A percentile compares a stretch with the other conserved stretches of the same genome.
Evolutionary conservation across 345 rosid species (phyloP).

Genomic region (Murraya paniculata): DNA sequence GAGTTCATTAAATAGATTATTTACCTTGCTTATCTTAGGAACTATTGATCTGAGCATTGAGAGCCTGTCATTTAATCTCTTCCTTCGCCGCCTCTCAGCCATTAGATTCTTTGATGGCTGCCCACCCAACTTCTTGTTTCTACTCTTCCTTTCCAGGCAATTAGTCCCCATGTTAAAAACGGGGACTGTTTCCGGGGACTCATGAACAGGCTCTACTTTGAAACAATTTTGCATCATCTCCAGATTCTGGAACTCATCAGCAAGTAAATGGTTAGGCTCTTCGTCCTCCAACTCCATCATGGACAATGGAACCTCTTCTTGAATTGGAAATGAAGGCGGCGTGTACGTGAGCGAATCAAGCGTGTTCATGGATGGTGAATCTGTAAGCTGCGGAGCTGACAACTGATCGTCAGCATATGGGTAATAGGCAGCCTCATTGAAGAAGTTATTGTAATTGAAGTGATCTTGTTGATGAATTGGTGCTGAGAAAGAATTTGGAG

Average conservation of each 20-base stretch:
- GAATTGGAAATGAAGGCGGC: constrained; percentile 36
- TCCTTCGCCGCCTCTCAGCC: constrained; percentile 89
- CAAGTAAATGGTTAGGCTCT: constrained; percentile 23
- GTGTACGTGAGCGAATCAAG: constrained; percentile 10
- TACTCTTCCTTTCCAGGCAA: constrained; percentile 30
- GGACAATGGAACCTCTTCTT: constrained; percentile 32
- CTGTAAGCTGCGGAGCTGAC: constrained; percentile 32
- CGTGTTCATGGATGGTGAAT: constrained; percentile 31
- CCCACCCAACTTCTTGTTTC: constrained; percentile 55
- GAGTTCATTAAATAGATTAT: neutral
- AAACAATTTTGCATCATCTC: constrained; percentile 26
- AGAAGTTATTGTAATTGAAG: constrained; percentile 27
- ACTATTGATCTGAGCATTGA: constrained; percentile 92
- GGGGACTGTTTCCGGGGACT: constrained; percentile 29
- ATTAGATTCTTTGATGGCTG: constrained; percentile 90
- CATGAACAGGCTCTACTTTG: constrained; percentile 36
- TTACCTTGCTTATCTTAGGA: constrained; percentile 93
- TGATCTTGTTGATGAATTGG: constrained; percentile 30
- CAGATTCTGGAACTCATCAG: constrained; percentile 21
- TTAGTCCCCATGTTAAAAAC: constrained; percentile 27
- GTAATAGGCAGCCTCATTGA: constrained; percentile 23
- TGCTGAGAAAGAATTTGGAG: constrained; percentile 25
- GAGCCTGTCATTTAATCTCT: constrained; percentile 75
- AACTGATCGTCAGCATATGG: constrained; percentile 29
- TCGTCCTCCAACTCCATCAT: constrained; percentile 38